These are phyloP conservation scores for Mycogone perniciosa DNA, from an alignment of 2,329 filamentous ascomycete genomes.

Conservation along the genomic window DNA sequence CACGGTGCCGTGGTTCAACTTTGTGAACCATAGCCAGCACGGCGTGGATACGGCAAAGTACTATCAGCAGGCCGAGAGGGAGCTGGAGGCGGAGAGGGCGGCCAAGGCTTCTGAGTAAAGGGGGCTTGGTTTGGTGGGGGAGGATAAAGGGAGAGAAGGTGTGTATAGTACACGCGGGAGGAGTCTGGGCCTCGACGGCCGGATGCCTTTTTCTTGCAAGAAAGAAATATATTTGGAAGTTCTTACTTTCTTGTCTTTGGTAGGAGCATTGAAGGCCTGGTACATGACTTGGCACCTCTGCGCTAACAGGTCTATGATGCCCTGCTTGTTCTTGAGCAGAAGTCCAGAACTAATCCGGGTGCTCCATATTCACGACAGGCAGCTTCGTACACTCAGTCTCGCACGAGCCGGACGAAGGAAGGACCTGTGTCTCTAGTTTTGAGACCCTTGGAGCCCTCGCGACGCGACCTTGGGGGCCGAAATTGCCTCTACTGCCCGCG, in stretches of 20 bases:
- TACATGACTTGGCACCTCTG: too few species aligned
- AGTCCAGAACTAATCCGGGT: too few species aligned
- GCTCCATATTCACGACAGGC: too few species aligned
- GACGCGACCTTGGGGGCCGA: too few species aligned
- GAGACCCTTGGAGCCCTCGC: too few species aligned
- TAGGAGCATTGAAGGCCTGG: background rate
- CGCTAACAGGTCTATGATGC: too few species aligned
- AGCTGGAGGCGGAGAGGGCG: slow-evolving; percentile 69
- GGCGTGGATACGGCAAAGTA: slow-evolving; percentile 98
- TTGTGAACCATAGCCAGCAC: slow-evolving; percentile 94
- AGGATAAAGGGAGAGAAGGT: background rate
- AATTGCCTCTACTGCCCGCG: too few species aligned
- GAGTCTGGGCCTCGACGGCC: background rate
- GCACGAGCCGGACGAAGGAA: too few species aligned
- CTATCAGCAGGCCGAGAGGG: slow-evolving; percentile 89
- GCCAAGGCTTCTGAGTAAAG: slow-evolving; percentile 6
- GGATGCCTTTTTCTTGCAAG: background rate
- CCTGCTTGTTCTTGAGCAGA: too few species aligned
- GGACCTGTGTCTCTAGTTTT: too few species aligned
- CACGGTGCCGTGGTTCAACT: slow-evolving; percentile 93
- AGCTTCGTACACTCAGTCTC: too few species aligned
- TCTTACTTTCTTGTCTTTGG: background rate
- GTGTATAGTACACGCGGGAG: background rate
- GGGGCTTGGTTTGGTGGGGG: background rate
- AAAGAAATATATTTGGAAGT: background rate